Evolutionary conservation across 805 yeast species (phyloP), one percentile per base, ranked within the genome.

Genomic region (Saccharomycopsis fermentans): DNA sequence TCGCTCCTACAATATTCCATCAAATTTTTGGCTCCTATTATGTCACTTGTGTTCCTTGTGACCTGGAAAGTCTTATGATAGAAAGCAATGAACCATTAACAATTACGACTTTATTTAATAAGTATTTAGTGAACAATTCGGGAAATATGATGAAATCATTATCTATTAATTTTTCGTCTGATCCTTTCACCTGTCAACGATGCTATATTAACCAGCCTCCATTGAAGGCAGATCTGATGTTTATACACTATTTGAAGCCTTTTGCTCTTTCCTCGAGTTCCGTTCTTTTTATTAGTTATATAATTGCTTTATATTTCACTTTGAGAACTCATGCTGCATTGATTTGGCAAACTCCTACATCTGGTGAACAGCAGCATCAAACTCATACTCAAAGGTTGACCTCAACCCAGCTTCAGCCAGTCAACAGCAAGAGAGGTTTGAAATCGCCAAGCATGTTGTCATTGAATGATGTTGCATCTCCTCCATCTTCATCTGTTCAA

Each of bases 281-380:
- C 17, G 81, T 87, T 4, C 78, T 94, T 58, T 89, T 91, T 66
- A 71, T 87, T 14, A 94, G 96, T 0, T 94, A 94, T 69, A 79
- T 82, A 24, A 84, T 91, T 70, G 98, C 99, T 1, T 74, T 94
- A 50, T 84, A 90, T 81, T 94, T 94, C 70, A 94, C 99, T 0
- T 78, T 94, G 66, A 81, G 96, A 66, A 94, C 98, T 0, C 99
- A 94, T 71, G 99, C 99, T 0, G 92, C 96, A 0, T 76, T 90
- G 73, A 94, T 94, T 63, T 94, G 99, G 99, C 87, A 89, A 52
- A 80, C 84, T 0, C 84, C 85, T 3, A 77, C 78, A 6, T 69
- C 73, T 14, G 67, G 73, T 2, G 80, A 77, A 56, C 69, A 69
- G 5, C 67, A 66, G 17, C 54, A 32, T 29, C 39, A 26, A 6